Evolutionary conservation across 495 filamentous ascomycete genomes (phyloP).

Genomic region (Bacidia gigantensis): DNA sequence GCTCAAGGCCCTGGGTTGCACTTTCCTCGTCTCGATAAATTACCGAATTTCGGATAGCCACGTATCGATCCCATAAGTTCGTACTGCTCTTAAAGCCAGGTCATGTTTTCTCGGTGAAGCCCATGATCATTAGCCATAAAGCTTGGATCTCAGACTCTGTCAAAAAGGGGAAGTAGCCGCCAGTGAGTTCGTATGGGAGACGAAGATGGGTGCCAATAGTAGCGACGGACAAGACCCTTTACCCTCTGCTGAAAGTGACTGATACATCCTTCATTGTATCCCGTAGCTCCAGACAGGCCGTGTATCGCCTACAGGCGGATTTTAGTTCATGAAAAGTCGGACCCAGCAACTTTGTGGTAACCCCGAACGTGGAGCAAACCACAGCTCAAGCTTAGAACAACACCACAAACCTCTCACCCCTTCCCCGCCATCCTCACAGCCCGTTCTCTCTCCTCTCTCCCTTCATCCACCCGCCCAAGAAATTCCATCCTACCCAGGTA

Average conservation of each 20-base stretch:
- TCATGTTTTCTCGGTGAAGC: too few relatives aligned
- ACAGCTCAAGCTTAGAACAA: background rate
- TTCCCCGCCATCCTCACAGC: constrained; percentile 44
- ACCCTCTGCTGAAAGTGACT: background rate
- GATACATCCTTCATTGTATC: background rate
- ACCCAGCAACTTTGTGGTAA: background rate
- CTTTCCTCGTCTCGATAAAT: too few relatives aligned
- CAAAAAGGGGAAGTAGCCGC: too few relatives aligned
- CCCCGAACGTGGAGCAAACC: background rate
- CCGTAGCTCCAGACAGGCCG: background rate
- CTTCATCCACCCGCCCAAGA: constrained; percentile 64
- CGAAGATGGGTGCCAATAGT: too few relatives aligned
- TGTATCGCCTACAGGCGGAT: constrained; percentile 1
- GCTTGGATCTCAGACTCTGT: too few relatives aligned
- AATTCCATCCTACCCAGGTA: constrained; percentile 82
- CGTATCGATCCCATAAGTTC: too few relatives aligned
- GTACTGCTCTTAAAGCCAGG: too few relatives aligned
- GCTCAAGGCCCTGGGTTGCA: too few relatives aligned
- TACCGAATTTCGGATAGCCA: too few relatives aligned
- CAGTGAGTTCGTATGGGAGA: too few relatives aligned
- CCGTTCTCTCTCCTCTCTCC: constrained; percentile 61
- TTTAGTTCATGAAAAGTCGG: background rate
- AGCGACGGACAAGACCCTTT: too few relatives aligned
- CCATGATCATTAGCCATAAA: too few relatives aligned
- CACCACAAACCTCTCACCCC: constrained; percentile 15